Evolutionary conservation across 2,329 filamentous ascomycete genomes (phyloP).

Genomic region (Blastomyces parvus): DNA sequence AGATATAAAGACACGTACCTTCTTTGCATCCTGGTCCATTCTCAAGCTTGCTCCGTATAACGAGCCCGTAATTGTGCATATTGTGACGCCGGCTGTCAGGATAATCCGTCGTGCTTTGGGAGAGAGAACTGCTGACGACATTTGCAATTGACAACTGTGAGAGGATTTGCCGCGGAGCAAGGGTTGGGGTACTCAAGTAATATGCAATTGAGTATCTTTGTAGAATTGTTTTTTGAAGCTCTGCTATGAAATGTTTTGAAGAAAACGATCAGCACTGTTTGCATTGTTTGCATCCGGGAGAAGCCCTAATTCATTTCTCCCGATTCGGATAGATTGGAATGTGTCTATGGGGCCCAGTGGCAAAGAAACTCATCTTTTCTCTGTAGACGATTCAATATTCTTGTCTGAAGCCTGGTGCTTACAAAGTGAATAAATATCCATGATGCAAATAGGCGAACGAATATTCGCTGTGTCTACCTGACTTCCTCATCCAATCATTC

Average conservation of each 20-base stretch:
- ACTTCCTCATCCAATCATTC: neutral
- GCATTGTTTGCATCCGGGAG: neutral
- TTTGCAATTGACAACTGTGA: neutral
- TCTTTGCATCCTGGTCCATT: slow-evolving; percentile 19
- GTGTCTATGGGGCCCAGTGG: too few species aligned
- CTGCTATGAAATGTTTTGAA: neutral
- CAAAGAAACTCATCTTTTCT: too few species aligned
- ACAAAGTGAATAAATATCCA: neutral
- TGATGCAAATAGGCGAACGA: neutral
- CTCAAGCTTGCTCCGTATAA: slow-evolving; percentile 50
- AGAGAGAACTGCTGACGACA: slow-evolving; percentile 15
- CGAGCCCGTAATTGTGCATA: slow-evolving; percentile 48
- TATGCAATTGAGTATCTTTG: slow-evolving; percentile 3
- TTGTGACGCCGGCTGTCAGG: slow-evolving; percentile 46
- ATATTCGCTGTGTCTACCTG: neutral
- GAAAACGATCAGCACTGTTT: slow-evolving; percentile 2
- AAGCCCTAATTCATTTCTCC: slow-evolving; percentile 3
- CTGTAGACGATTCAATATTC: neutral
- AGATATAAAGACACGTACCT: slow-evolving; percentile 11
- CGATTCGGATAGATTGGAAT: neutral
- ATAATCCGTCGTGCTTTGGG: slow-evolving; percentile 42
- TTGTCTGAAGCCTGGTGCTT: neutral
- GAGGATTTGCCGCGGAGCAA: neutral
- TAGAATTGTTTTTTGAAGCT: neutral
- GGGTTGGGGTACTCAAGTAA: neutral